Evolutionary conservation across 805 yeast genomes (phyloP), one percentile per base, ranked within the genome.

Genomic region (Komagataella kurtzmanii): DNA sequence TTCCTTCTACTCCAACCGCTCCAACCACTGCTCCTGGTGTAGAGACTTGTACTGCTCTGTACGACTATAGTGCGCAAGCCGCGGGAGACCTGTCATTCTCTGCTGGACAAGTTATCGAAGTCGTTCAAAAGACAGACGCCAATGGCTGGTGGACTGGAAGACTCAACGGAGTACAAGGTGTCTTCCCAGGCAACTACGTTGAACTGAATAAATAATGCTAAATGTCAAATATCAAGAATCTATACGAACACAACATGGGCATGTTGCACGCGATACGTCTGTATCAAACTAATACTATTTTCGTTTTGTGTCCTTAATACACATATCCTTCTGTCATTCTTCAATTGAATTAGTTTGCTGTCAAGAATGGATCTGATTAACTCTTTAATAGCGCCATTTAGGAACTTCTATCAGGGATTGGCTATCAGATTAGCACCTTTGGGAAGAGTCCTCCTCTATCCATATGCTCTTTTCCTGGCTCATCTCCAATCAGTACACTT

Each of bases 131-230:
- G 61, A 85, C 96, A 1, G 96, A 89, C 64, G 76, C 82, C 51
- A 88, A 88, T 60, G 99, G 96, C 5, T 93, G 99, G 99, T 93
- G 99, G 99, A 88, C 97, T 0, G 99, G 99, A 12, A 69, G 75
- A 45, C 70, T 77, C 55, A 87, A 88, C 59, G 97, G 97, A 7
- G 83, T 74, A 54, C 82, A 84, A 54, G 99, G 99, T 53, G 85
- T 83, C 8, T 93, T 95, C 72, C 99, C 99, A 5, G 99, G 97
- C 7, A 93, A 91, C 64, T 93, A 93, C 61, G 99, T 93, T 24
- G 91, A 85, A 64, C 65, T 88, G 58, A 80, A 80, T 59, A 66
- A 59, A 56, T 30, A 40, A 21, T 24, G 46, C 17, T 45, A 45
- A 24, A 45, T 45, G 24, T 45, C 47, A 45, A 21, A 21, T 44